These are phyloP conservation scores for Tetraselmis chui DNA, from an alignment of 139 green algal species.

Conservation along the genomic window DNA sequence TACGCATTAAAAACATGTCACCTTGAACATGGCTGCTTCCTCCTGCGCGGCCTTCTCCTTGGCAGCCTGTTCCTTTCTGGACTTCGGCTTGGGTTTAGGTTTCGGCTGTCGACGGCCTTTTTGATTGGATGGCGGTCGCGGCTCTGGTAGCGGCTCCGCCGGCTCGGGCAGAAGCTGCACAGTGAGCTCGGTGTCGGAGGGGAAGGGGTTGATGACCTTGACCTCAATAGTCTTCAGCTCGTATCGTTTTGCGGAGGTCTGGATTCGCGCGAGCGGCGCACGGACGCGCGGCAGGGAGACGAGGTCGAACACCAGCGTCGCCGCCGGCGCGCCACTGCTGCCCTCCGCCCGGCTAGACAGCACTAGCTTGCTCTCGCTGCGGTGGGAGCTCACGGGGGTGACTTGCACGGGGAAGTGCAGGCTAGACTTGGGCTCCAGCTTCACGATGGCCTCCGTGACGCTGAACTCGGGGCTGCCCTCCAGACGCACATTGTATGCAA, in stretches of 20 bases:
- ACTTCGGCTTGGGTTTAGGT: neutral
- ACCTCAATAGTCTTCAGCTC: constrained; percentile 59
- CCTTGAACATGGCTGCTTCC: neutral
- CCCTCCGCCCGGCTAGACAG: constrained; percentile 21
- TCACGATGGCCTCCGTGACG: constrained; percentile 38
- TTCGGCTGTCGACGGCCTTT: neutral
- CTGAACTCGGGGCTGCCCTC: constrained; percentile 60
- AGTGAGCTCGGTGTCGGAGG: constrained; percentile 49
- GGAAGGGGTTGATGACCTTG: constrained; percentile 63
- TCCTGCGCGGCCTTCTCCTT: neutral
- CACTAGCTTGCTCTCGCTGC: constrained; percentile 13
- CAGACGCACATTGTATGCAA: constrained; percentile 57
- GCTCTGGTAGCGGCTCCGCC: constrained; percentile 31
- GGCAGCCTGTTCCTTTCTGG: neutral
- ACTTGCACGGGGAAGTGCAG: constrained; percentile 24
- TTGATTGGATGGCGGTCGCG: neutral
- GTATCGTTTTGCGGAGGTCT: constrained; percentile 40
- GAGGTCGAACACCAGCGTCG: constrained; percentile 68
- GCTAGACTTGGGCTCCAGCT: constrained; percentile 46
- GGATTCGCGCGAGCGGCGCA: constrained; percentile 43
- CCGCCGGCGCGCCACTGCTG: constrained; percentile 28
- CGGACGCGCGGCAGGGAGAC: constrained; percentile 28
- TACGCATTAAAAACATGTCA: neutral
- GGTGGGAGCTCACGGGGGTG: neutral
- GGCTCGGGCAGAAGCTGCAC: constrained; percentile 39